Percentiles rank a stretch among this genome's conserved stretches.
These are phyloP conservation scores for Cyberlindnera samutprakarnensis DNA, from an alignment of 805 yeast species.

Conservation along the genomic window DNA sequence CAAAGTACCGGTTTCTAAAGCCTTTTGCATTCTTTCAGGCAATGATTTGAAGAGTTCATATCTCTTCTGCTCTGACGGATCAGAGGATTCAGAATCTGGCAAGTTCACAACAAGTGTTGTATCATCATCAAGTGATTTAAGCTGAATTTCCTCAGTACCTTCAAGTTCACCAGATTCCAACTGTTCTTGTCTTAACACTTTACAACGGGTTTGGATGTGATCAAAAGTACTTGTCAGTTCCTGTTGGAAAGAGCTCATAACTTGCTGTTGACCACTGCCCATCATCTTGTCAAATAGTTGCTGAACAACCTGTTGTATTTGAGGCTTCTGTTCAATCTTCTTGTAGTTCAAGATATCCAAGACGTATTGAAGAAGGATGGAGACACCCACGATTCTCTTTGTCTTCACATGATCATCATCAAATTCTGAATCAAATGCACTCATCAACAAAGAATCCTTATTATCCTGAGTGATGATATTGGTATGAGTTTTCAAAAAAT, in stretches of 20 bases:
- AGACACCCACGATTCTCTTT: constrained; percentile 66
- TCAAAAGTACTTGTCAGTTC: constrained; percentile 69
- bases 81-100: constrained; percentile 48
- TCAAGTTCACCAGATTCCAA: constrained; percentile 37
- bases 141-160: constrained; percentile 68
- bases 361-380: constrained; percentile 71
- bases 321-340: constrained; percentile 26
- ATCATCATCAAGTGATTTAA: constrained; percentile 80
- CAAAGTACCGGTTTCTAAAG: constrained; percentile 61
- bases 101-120: constrained; percentile 64
- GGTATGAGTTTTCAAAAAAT: constrained; percentile 46
- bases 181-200: constrained; percentile 41
- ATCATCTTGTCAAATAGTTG: constrained; percentile 61
- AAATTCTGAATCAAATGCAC: constrained; percentile 79
- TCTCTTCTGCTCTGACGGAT: constrained; percentile 32
- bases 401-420: constrained; percentile 49
- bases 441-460: constrained; percentile 88
- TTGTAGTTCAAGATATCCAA: constrained; percentile 32
- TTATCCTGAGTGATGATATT: constrained; percentile 74
- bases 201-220: constrained; percentile 74
- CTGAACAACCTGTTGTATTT: constrained; percentile 41
- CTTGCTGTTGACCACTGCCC: constrained; percentile 38
- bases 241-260: constrained; percentile 57
- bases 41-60: constrained; percentile 52
- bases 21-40: constrained; percentile 59